Evolutionary conservation across 352 stramenopile genomes (phyloP).

Genomic region (Phytophthora meadii): DNA sequence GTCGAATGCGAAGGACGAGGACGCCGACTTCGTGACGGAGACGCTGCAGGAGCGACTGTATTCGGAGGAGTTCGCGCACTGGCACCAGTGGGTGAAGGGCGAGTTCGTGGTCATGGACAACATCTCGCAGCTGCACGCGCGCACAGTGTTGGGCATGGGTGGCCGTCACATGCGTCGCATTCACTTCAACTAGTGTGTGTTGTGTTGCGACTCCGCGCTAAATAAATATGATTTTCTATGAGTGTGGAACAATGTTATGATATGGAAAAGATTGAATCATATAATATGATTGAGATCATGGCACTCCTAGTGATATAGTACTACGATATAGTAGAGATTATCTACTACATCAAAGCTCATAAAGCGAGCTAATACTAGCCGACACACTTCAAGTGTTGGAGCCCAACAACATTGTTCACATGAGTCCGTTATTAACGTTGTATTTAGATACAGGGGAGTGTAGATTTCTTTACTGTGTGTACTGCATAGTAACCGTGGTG

Average conservation of each 20-base stretch:
- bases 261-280: too few relatives aligned
- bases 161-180: conserved; percentile 31
- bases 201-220: too few relatives aligned
- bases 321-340: too few relatives aligned
- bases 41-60: conserved; percentile 22
- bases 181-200: conserved; percentile 21
- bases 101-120: conserved; percentile 34
- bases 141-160: conserved; percentile 18
- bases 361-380: too few relatives aligned
- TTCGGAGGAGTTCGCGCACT: conserved; percentile 22
- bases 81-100: conserved; percentile 29
- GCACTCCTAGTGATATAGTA: too few relatives aligned
- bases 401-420: too few relatives aligned
- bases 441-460: not conserved
- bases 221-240: too few relatives aligned
- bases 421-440: not conserved
- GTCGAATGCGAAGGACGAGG: conserved; percentile 25
- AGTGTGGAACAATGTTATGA: too few relatives aligned
- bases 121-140: conserved; percentile 27
- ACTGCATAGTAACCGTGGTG: not conserved
- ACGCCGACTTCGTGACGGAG: conserved; percentile 23
- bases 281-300: too few relatives aligned
- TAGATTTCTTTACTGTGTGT: not conserved
- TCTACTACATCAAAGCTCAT: too few relatives aligned
- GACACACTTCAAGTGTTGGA: too few relatives aligned